Conservation (phyloP, 140 eudicot genomes). For the Bidens hawaiensis region DNA sequence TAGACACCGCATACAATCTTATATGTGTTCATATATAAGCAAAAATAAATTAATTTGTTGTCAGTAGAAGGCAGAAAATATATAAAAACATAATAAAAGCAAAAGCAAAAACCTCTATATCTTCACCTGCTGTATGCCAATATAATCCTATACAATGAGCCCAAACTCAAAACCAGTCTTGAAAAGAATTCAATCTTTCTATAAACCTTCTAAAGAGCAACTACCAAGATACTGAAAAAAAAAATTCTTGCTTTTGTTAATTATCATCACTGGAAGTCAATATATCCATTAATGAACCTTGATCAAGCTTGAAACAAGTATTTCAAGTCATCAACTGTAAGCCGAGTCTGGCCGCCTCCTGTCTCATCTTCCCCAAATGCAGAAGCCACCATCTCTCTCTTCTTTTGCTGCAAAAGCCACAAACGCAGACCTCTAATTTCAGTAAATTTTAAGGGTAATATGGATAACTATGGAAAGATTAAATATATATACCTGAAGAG, state of each 20-base stretch:
- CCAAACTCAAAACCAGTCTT: constrained; percentile 19
- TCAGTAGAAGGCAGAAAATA: not conserved
- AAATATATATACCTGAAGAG: constrained; percentile 73
- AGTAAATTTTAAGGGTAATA: not conserved
- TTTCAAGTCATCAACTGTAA: constrained; percentile 82
- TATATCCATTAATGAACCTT: constrained; percentile 23
- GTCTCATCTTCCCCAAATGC: constrained; percentile 95
- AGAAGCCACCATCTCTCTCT: constrained; percentile 93
- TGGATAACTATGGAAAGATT: not conserved
- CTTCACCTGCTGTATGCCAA: constrained; percentile 30
- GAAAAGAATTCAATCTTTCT: constrained; percentile 30
- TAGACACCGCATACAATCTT: not conserved
- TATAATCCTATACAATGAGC: constrained; percentile 38
- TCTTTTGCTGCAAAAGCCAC: constrained; percentile 65
- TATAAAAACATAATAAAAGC: not conserved
- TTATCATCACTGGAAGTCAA: constrained; percentile 17
- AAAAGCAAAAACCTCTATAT: constrained; percentile 24
- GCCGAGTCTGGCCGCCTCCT: constrained; percentile 68
- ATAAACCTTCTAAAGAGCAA: constrained; percentile 20
- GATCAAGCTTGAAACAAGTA: constrained; percentile 57
- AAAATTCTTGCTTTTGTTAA: constrained; percentile 23
- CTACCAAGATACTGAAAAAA: constrained; percentile 20
- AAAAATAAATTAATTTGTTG: not conserved
- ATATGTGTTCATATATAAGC: not conserved
- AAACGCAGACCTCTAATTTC: not conserved